These are phyloP conservation scores for Jaltomata sinuosa DNA, from an alignment of 257 asterid genomes.

Conservation along the genomic window DNA sequence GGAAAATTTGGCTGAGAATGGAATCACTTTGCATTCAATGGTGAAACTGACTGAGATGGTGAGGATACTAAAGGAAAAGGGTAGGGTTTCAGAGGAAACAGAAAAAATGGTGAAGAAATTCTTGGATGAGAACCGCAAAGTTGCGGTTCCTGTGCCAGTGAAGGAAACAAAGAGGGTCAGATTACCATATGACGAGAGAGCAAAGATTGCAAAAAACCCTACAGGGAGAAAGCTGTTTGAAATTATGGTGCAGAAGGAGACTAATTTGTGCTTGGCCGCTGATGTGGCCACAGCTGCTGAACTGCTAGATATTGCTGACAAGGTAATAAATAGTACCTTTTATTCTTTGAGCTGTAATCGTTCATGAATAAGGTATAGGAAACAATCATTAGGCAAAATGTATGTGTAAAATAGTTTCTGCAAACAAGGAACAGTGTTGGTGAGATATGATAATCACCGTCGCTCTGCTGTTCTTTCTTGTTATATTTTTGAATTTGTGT, in stretches of 20 bases:
- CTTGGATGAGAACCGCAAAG: conserved; percentile 74
- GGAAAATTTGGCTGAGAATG: conserved; percentile 84
- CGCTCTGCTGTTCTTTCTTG: background rate
- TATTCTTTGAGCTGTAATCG: background rate
- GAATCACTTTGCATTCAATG: conserved; percentile 80
- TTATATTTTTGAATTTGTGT: background rate
- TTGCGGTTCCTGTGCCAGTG: conserved; percentile 40
- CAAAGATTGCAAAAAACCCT: conserved; percentile 66
- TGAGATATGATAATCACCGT: background rate
- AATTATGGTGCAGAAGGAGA: conserved; percentile 74
- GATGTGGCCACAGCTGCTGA: conserved; percentile 91
- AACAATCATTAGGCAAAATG: background rate
- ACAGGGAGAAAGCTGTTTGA: conserved; percentile 90
- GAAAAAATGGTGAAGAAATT: conserved; percentile 72
- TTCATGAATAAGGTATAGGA: background rate
- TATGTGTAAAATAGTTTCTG: background rate
- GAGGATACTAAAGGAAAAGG: conserved; percentile 78
- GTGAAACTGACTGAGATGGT: conserved; percentile 87
- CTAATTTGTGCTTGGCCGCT: conserved; percentile 93
- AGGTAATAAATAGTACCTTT: conserved; percentile 32
- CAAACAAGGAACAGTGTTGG: background rate
- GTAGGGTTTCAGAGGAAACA: conserved; percentile 82
- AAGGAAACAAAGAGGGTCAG: conserved; percentile 32
- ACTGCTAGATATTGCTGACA: conserved; percentile 85
- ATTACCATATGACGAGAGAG: conserved; percentile 74